Percentiles rank a stretch among this genome's conserved stretches.
Conservation (phyloP, 1,284 basidiomycete species). For the Trametes versicolor region DNA sequence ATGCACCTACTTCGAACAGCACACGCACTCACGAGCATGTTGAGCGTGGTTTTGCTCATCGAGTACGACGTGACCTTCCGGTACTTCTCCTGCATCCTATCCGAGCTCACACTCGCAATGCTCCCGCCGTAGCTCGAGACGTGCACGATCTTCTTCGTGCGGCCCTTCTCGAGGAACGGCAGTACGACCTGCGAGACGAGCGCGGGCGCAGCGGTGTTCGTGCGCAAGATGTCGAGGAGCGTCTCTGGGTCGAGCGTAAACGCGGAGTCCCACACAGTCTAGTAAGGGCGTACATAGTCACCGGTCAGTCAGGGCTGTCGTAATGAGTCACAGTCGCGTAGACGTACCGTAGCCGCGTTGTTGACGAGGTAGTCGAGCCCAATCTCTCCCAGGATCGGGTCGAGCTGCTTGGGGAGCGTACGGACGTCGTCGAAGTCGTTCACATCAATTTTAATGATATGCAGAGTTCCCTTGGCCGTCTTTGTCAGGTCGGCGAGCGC, state of each 20-base stretch:
- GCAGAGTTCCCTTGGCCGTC: constrained; percentile 40
- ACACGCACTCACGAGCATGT: constrained; percentile 42
- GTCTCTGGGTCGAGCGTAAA: constrained; percentile 39
- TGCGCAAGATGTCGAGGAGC: constrained; percentile 37
- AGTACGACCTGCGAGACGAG: constrained; percentile 45
- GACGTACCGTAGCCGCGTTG: too few species aligned
- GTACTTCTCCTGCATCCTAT: not conserved
- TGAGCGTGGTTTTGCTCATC: constrained; percentile 42
- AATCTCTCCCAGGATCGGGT: constrained; percentile 40
- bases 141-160: constrained; percentile 49
- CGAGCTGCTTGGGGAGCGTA: constrained; percentile 36
- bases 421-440: constrained; percentile 42
- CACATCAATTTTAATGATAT: constrained; percentile 49
- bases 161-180: too few species aligned
- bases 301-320: constrained; percentile 22
- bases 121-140: constrained; percentile 45
- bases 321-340: too few species aligned
- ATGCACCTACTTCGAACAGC: too few species aligned
- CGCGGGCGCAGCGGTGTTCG: constrained; percentile 48
- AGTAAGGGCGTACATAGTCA: too few species aligned
- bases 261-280: constrained; percentile 35
- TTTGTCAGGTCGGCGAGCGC: constrained; percentile 38
- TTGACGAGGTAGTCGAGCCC: constrained; percentile 52
- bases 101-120: constrained; percentile 40
- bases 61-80: constrained; percentile 38